Percentiles rank a stretch among this genome's conserved stretches.
These are phyloP conservation scores for Kurtzmaniella quercitrusa DNA, from an alignment of 1,139 yeast species.

Conservation along the genomic window DNA sequence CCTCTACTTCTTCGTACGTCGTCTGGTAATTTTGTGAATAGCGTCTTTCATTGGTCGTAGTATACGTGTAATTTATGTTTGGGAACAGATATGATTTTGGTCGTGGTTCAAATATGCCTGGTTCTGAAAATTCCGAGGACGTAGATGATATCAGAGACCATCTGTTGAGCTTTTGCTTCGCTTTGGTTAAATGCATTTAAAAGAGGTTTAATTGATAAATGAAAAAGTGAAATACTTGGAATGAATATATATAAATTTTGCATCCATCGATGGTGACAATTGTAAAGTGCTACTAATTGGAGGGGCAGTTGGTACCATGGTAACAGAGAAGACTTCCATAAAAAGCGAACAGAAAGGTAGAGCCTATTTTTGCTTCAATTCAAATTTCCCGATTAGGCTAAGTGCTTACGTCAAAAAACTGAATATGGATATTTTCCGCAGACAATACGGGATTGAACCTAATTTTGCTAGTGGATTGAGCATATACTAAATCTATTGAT, in stretches of 20 bases:
- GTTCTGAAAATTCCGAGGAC: background rate
- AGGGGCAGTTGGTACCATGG: background rate
- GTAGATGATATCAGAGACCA: background rate
- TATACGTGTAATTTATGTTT: background rate
- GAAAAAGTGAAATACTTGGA: background rate
- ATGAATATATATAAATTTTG: background rate
- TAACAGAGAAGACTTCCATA: background rate
- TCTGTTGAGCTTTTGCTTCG: background rate
- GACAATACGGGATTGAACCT: background rate
- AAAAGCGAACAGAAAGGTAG: background rate
- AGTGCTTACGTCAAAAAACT: background rate
- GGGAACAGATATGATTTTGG: constrained; percentile 2
- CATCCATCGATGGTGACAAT: too few relatives aligned
- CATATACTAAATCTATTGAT: too few relatives aligned
- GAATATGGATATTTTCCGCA: background rate
- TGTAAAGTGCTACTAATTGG: too few relatives aligned
- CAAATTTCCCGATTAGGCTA: constrained; percentile 2
- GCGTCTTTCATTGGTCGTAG: background rate
- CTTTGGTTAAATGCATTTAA: background rate
- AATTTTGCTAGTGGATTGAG: too few relatives aligned
- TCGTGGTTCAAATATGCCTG: background rate
- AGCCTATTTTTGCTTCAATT: background rate
- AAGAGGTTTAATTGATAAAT: background rate
- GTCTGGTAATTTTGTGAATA: background rate
- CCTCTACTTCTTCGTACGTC: background rate